Base-by-base conservation (phyloP, 768 basidiomycete species). In the Pisolithus marmoratus region DNA sequence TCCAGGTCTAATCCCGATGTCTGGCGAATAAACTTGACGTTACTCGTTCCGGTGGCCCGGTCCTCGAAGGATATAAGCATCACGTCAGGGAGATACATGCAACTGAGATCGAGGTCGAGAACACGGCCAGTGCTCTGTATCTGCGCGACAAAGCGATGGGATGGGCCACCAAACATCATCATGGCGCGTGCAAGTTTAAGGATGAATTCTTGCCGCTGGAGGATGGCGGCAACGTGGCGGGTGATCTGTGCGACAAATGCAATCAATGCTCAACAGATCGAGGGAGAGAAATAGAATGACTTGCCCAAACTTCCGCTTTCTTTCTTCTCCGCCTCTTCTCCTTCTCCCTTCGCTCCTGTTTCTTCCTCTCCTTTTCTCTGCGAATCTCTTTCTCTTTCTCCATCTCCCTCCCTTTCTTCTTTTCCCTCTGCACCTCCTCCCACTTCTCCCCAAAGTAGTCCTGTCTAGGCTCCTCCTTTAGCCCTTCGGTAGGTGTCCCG, bases 91-190 rank as follows among this genome's bases (percentile, higher is more conserved):
- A 87, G 69, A 62, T 90, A 88, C 67, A 92, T 75, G 69, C 89
- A 85, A 48, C 77, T 79, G 43, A 83, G 75, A 57, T 79, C 76
- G 53, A 93, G 75, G 55, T 93, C 90, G 23, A 94, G 78, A 14
- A 92, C 87, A 7, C 76, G 77, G 14, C 84, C 88, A 1, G 90
- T 88, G 14, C 85, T 83, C 62, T 83, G 81, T 51, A 93, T 82
- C 63, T 93, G 90, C 2, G 87, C 78, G 60, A 85, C 88, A 19
- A 94, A 75, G 38, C 90, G 85, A 65, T 94, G 89, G 12, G 85
- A 80, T 19, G 90, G 88, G 2, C 84, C 85, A 9, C 90, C 90
- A 58, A 89, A 91, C 80, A 87, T 89, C 88, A 93, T 94, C 77
- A 94, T 83, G 9, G 88, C 83, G 47, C 88, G 80, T 6, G 85